phyloP scores from a whole-genome alignment of 2,329 filamentous ascomycete species.

The Aspergillus pseudoviridinutans region DNA sequence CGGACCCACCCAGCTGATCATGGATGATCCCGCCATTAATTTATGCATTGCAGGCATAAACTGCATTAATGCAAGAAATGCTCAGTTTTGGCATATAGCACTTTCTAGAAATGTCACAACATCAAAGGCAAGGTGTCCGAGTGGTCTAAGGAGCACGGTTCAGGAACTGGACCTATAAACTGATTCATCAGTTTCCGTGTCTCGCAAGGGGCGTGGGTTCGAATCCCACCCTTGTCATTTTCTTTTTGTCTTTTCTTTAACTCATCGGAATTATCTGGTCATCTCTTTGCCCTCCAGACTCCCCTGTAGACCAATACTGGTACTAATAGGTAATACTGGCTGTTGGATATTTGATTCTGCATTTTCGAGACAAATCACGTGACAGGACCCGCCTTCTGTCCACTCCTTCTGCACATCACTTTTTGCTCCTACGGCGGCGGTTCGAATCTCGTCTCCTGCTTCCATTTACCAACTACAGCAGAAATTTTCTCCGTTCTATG shows the following conservation, averaged over 20 bases:
- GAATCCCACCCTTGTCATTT: not conserved
- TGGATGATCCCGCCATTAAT: not conserved
- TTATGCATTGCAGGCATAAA: not conserved
- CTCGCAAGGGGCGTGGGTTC: not conserved
- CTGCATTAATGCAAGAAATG: not conserved
- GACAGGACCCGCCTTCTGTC: not conserved
- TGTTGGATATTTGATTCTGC: no score
- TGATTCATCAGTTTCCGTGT: not conserved
- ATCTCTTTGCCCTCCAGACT: not conserved
- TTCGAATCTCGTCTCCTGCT: slow-evolving; percentile 30
- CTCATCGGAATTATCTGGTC: no score
- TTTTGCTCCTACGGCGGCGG: slow-evolving; percentile 18
- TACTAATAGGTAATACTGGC: no score
- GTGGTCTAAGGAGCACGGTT: not conserved
- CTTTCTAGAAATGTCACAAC: not conserved
- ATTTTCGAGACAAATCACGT: slow-evolving; percentile 2
- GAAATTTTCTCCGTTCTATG: slow-evolving; percentile 1
- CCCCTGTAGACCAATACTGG: not conserved
- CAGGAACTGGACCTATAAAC: not conserved
- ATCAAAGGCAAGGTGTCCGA: not conserved
- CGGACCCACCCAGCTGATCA: slow-evolving; percentile 5
- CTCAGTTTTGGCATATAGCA: not conserved
- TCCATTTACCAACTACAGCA: not conserved
- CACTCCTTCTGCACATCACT: not conserved
- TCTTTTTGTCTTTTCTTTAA: no score